phyloP scores from a whole-genome alignment of 208 protist genomes.

The Endotrypanum monterogeii region DNA sequence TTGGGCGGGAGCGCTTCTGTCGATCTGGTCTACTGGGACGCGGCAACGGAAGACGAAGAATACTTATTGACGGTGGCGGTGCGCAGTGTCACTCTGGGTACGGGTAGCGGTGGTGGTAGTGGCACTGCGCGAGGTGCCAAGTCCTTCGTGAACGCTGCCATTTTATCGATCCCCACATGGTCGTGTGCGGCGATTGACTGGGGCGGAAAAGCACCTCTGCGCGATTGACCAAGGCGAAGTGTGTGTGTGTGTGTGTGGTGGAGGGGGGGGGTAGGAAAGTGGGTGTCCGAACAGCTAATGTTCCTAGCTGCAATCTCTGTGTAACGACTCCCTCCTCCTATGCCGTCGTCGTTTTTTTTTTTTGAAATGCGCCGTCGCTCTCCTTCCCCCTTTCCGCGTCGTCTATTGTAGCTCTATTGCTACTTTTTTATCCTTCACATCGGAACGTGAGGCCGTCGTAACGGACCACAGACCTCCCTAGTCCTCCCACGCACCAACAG shows the following conservation, averaged over 20 bases:
- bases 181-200: constrained; percentile 53
- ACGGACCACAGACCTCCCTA: no score
- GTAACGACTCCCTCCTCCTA: no score
- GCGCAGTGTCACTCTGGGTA: constrained; percentile 9
- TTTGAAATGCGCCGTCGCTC: no score
- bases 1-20: constrained; percentile 43
- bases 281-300: no score
- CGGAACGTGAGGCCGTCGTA: no score
- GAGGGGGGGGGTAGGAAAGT: no score
- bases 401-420: no score
- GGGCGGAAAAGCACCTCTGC: constrained; percentile 57
- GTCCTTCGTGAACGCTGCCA: constrained; percentile 56
- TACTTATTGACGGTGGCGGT: constrained; percentile 52
- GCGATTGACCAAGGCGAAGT: constrained; percentile 14
- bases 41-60: constrained; percentile 53
- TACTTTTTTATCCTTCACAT: no score
- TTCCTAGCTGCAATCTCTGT: no score
- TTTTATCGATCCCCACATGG: constrained; percentile 66
- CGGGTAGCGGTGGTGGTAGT: constrained; percentile 6
- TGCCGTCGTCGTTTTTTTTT: no score
- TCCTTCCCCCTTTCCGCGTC: no score
- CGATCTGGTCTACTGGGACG: constrained; percentile 79
- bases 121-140: constrained; percentile 19
- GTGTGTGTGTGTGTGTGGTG: not conserved
- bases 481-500: no score